Conservation (phyloP, 2,329 filamentous ascomycete genomes). For the Apiospora phragmitis region DNA sequence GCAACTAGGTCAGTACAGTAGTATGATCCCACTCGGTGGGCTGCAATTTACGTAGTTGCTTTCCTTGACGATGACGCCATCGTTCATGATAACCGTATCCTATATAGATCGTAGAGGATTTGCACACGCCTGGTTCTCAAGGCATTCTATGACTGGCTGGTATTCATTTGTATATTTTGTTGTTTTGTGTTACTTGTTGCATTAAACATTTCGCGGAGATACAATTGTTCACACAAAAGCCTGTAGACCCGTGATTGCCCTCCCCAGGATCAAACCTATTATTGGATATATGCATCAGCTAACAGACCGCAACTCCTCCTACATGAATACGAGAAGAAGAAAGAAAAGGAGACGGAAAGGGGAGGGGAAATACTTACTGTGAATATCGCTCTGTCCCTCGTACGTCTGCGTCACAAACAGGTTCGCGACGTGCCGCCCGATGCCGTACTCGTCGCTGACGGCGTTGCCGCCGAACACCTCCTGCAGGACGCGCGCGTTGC, state of each 20-base stretch:
- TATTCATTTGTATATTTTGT: not conserved
- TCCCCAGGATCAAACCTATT: conserved; percentile 65
- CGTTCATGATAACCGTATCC: not conserved
- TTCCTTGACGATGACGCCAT: not conserved
- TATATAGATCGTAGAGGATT: not conserved
- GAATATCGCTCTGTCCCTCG: conserved; percentile 97
- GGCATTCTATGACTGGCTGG: not conserved
- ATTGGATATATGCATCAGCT: conserved; percentile 7
- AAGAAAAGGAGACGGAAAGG: not conserved
- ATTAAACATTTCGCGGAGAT: not conserved
- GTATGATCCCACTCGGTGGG: not conserved
- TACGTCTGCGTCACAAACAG: conserved; percentile 98
- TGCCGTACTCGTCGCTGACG: conserved; percentile 95
- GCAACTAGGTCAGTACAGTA: not conserved
- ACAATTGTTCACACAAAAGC: conserved; percentile 65
- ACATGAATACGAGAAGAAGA: not conserved
- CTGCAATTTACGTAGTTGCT: not conserved
- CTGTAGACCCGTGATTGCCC: conserved; percentile 71
- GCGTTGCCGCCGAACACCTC: conserved; percentile 98
- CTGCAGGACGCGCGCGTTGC: conserved; percentile 78
- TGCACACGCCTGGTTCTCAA: not conserved
- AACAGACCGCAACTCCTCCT: not conserved
- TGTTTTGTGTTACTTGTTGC: not conserved
- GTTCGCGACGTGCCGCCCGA: conserved; percentile 93
- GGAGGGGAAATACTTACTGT: conserved; percentile 62